A percentile compares a stretch with the other conserved stretches of the same genome.
Evolutionary conservation across 306 rosid species (phyloP).

Genomic region (Vigna nakashimae): DNA sequence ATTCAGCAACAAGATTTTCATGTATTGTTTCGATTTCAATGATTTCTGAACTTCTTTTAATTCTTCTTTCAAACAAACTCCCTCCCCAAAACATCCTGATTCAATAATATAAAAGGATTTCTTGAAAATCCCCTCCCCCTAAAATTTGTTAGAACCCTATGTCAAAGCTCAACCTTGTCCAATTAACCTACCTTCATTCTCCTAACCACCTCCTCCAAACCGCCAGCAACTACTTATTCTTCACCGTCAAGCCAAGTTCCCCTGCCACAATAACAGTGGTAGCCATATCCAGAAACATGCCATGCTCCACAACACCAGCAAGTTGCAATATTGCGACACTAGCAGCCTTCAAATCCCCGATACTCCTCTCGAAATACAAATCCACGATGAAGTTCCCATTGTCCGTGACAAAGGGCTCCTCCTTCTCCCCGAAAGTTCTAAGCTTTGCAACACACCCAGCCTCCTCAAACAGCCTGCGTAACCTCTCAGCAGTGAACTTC

Average conservation of each 20-base stretch:
- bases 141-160: slow-evolving; percentile 47
- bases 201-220: background rate
- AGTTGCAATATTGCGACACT: slow-evolving; percentile 75
- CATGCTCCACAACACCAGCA: slow-evolving; percentile 91
- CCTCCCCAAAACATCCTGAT: no score
- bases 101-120: background rate
- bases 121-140: background rate
- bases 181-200: slow-evolving; percentile 37
- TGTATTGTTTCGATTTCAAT: no score
- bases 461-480: slow-evolving; percentile 56
- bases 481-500: slow-evolving; percentile 69
- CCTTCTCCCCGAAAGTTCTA: slow-evolving; percentile 52
- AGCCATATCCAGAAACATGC: slow-evolving; percentile 90
- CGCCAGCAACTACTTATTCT: slow-evolving; percentile 50
- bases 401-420: slow-evolving; percentile 73
- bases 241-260: slow-evolving; percentile 75
- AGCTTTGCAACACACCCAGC: slow-evolving; percentile 77
- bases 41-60: no score
- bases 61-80: no score
- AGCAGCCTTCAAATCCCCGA: slow-evolving; percentile 83
- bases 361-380: slow-evolving; percentile 67
- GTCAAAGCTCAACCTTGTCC: slow-evolving; percentile 27
- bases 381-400: slow-evolving; percentile 80
- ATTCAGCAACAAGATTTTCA: background rate
- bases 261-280: slow-evolving; percentile 89